These are phyloP conservation scores for Ophiostoma sp. DNA, from an alignment of 2,329 filamentous ascomycete species.

Conservation along the genomic window DNA sequence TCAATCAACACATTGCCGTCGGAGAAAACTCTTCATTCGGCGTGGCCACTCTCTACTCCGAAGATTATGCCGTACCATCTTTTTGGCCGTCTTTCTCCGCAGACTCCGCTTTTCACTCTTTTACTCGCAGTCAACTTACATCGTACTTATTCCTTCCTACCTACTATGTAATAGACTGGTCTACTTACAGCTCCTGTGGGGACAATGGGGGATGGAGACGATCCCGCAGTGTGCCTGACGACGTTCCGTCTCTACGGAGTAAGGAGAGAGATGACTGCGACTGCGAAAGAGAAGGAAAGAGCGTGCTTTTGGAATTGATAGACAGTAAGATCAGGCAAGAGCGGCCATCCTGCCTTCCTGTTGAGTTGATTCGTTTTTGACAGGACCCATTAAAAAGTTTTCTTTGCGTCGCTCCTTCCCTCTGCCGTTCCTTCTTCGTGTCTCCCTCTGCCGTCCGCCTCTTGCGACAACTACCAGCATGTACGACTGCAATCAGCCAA, in stretches of 20 bases:
- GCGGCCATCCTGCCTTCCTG: neutral
- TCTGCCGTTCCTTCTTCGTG: neutral
- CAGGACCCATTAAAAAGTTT: neutral
- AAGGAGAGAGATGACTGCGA: neutral
- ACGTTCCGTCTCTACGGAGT: constrained; percentile 3
- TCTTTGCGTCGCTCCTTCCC: neutral
- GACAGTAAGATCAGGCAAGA: neutral
- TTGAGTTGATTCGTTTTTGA: neutral
- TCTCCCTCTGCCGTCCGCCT: neutral
- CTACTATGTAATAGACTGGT: neutral
- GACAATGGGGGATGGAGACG: neutral
- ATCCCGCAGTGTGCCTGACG: constrained; percentile 3
- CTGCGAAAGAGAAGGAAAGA: neutral
- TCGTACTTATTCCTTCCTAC: neutral
- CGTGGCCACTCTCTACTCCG: constrained; percentile 9
- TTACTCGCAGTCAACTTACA: neutral
- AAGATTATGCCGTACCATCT: neutral
- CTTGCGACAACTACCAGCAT: neutral
- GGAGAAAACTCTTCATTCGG: constrained; percentile 9
- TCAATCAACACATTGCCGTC: neutral
- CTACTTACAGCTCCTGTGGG: neutral
- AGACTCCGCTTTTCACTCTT: neutral
- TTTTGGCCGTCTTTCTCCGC: constrained; percentile 8
- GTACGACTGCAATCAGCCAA: neutral
- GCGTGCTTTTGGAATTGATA: neutral